Evolutionary conservation across 768 basidiomycete genomes (phyloP).

Genomic region (Sistotremastrum niveocremeum): DNA sequence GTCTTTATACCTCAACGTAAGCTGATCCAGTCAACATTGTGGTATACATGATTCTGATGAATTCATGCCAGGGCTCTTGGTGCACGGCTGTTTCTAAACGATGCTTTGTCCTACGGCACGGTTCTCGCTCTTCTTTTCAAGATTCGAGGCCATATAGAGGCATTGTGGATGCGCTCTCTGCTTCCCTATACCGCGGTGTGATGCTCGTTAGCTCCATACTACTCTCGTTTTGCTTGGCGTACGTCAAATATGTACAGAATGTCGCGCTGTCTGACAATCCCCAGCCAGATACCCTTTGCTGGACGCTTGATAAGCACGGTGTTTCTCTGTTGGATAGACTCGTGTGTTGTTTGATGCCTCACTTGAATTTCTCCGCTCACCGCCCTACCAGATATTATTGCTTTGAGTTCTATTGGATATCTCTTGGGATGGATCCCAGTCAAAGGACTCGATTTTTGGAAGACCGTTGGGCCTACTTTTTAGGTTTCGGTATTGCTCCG

Average conservation of each 20-base stretch:
- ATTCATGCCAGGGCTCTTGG: conserved; percentile 50
- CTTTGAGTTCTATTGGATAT: conserved; percentile 82
- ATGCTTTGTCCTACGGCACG: conserved; percentile 58
- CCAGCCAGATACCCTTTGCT: conserved; percentile 36
- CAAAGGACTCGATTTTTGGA: conserved; percentile 62
- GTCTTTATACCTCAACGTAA: conserved; percentile 74
- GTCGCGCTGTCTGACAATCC: too few species aligned
- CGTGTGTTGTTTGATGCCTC: conserved; percentile 39
- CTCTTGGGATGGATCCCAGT: conserved; percentile 56
- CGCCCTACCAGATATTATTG: conserved; percentile 57
- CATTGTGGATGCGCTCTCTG: conserved; percentile 60
- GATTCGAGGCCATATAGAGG: conserved; percentile 51
- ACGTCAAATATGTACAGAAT: conserved; percentile 4
- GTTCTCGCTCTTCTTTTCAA: conserved; percentile 36
- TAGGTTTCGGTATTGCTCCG: conserved; percentile 53
- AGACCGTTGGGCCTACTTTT: conserved; percentile 82
- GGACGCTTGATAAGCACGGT: conserved; percentile 50
- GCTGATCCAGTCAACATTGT: conserved; percentile 12
- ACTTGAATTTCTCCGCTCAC: too few species aligned
- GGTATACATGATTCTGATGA: neutral
- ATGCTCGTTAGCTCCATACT: conserved; percentile 70
- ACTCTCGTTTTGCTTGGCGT: conserved; percentile 48
- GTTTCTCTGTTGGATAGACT: conserved; percentile 77
- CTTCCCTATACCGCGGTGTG: conserved; percentile 68
- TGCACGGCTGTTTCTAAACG: conserved; percentile 64